Evolutionary conservation across 2,329 filamentous ascomycete genomes (phyloP), one percentile per base, ranked within the genome.

Genomic region (Arthrobotrys megalospora): DNA sequence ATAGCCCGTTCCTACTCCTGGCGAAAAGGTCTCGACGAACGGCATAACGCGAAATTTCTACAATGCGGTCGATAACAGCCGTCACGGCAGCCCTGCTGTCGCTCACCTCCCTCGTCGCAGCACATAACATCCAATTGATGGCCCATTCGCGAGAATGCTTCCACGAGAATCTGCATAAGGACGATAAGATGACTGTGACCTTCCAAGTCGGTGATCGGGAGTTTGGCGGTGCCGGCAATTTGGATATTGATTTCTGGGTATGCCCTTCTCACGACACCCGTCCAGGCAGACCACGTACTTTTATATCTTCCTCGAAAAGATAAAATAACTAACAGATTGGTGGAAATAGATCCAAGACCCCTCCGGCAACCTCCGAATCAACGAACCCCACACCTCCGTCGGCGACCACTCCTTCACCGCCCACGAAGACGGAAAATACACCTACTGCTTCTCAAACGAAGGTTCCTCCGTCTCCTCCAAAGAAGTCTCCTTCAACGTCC

Each of bases 391-490:
- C 77, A 89, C 96, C 76, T 94, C 94, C 80, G 94, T 92, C 82
- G 96, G 96, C 84, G 95, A 98, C 85, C 93, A 96, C 87, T 93
- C 93, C 75, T 98, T 99, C 86, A 92, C 90, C 45, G 94, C 96
- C 64, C 87, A 88, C 82, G 86, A 90, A 83, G 94, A 99, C 85
- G 96, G 96, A 81, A 94, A 92, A 86, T 97, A 92, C 87, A 87
- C 89, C 73, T 99, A 99, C 90, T 99, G 96, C 90, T 99, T 99
- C 87, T 96, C 96, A 86, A 99, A 99, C 86, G 95, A 98, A 88
- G 92, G 96, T 85, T 99, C 95, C 94, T 93, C 93, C 76, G 94
- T 94, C 76, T 93, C 93, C 85, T 96, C 90, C 84, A 99, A 99
- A 87, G 96, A 99, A 85, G 95, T 99, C 67, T 97, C 93, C 71